Conservation (phyloP, 2,329 filamentous ascomycete species). For the Davidsoniella neocaledoniae region DNA sequence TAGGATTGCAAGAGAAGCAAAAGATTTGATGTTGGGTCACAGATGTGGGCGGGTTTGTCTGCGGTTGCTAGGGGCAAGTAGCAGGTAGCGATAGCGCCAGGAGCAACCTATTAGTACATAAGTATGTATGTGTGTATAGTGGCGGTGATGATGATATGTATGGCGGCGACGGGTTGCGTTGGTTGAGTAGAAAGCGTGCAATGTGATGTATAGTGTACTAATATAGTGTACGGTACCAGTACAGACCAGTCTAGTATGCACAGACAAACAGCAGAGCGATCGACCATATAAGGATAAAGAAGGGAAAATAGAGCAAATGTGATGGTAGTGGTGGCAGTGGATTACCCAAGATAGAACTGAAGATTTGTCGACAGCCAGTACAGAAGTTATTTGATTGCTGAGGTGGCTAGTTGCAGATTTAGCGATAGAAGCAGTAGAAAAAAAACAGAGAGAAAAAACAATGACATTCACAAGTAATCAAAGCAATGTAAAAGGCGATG, state of each 20-base stretch:
- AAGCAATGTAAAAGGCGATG: too few relatives aligned
- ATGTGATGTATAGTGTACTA: not conserved
- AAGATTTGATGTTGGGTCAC: conserved; percentile 10
- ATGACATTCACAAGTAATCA: not conserved
- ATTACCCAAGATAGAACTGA: too few relatives aligned
- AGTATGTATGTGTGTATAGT: not conserved
- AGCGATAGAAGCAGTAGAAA: too few relatives aligned
- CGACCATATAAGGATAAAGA: not conserved
- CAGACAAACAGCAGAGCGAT: not conserved
- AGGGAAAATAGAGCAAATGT: not conserved
- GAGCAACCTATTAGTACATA: not conserved
- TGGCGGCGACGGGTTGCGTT: not conserved
- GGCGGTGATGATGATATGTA: conserved; percentile 5
- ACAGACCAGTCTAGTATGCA: not conserved
- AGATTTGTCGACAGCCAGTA: too few relatives aligned
- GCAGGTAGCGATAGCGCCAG: conserved; percentile 8
- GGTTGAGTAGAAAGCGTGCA: not conserved
- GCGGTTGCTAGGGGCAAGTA: conserved; percentile 8
- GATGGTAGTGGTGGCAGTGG: too few relatives aligned
- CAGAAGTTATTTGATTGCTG: too few relatives aligned
- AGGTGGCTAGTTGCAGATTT: too few relatives aligned
- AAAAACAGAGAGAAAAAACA: not conserved
- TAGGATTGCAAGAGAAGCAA: conserved; percentile 5
- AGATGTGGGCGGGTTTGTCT: conserved; percentile 9
- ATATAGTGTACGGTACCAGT: too few relatives aligned